Percentiles rank a stretch among this genome's conserved stretches.
These are phyloP conservation scores for Kwoniella bestiolae DNA, from an alignment of 768 basidiomycete species.

Conservation along the genomic window DNA sequence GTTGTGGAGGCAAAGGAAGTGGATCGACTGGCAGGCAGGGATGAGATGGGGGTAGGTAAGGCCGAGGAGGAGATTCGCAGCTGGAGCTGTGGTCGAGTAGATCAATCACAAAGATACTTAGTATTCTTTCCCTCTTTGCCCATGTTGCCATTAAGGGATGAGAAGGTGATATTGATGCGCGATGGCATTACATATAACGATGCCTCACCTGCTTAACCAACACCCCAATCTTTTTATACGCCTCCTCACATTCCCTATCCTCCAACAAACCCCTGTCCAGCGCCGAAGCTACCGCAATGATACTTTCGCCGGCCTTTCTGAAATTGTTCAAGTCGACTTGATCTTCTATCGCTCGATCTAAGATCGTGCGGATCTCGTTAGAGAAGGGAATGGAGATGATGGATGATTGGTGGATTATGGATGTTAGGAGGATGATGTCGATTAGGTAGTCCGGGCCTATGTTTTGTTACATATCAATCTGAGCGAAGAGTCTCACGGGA, in stretches of 20 bases:
- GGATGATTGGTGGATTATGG: constrained; percentile 40
- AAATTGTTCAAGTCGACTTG: constrained; percentile 28
- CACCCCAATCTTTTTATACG: constrained; percentile 27
- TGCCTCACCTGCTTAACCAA: constrained; percentile 41
- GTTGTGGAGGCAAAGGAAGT: not conserved
- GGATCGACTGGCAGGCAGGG: constrained; percentile 1
- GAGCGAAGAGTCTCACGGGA: too few relatives aligned
- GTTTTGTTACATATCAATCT: too few relatives aligned
- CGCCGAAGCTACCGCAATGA: constrained; percentile 17
- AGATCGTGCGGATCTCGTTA: constrained; percentile 28
- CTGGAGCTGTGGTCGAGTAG: constrained; percentile 24
- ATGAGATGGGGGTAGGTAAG: not conserved
- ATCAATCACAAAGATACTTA: not conserved
- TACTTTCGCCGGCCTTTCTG: constrained; percentile 19
- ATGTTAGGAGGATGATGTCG: constrained; percentile 38
- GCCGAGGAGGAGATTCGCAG: constrained; percentile 15
- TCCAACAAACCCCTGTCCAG: constrained; percentile 26
- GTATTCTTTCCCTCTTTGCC: not conserved
- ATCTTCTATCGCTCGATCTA: constrained; percentile 31
- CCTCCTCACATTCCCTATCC: constrained; percentile 31
- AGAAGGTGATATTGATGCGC: too few relatives aligned
- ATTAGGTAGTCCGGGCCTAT: constrained; percentile 49
- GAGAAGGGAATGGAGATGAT: constrained; percentile 35
- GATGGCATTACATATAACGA: too few relatives aligned
- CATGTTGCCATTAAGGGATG: too few relatives aligned